Percentiles rank a stretch among this genome's conserved stretches.
Evolutionary conservation across 176 grass and related monocot genomes (phyloP).

Genomic region (Aegilops sharonensis): DNA sequence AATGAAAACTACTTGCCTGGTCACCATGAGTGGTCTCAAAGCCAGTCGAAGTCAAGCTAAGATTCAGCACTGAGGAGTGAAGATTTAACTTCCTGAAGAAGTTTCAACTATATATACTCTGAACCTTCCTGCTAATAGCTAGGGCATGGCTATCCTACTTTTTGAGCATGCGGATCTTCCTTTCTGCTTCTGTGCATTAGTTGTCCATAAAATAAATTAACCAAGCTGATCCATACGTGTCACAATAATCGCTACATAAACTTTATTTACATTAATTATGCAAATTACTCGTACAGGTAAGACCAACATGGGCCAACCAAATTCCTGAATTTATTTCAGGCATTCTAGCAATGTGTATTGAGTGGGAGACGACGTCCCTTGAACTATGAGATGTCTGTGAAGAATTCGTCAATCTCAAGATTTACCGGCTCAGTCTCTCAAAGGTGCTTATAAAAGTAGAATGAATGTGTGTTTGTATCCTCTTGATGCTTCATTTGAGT

Average conservation of each 20-base stretch:
- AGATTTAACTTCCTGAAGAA: conserved; percentile 2
- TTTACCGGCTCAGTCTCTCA: no score
- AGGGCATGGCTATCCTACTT: conserved; percentile 12
- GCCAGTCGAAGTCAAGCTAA: not conserved
- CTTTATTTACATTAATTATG: not conserved
- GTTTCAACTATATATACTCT: not conserved
- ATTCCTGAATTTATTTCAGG: no score
- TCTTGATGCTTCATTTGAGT: no score
- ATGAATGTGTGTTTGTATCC: no score
- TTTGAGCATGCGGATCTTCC: not conserved
- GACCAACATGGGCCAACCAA: not conserved
- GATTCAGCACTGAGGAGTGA: not conserved
- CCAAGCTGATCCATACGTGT: not conserved
- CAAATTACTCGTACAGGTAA: not conserved
- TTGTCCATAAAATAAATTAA: not conserved
- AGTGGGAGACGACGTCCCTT: no score
- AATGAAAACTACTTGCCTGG: conserved; percentile 8
- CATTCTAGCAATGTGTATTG: no score
- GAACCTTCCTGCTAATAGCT: not conserved
- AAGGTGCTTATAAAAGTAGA: no score
- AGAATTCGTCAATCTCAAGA: no score
- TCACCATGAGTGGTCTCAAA: conserved; percentile 5
- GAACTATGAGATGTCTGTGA: no score
- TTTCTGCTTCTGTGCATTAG: not conserved
- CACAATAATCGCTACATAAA: not conserved